These are phyloP conservation scores for Saccharomyces uvarum DNA, from an alignment of 1,139 yeast species.

Conservation along the genomic window DNA sequence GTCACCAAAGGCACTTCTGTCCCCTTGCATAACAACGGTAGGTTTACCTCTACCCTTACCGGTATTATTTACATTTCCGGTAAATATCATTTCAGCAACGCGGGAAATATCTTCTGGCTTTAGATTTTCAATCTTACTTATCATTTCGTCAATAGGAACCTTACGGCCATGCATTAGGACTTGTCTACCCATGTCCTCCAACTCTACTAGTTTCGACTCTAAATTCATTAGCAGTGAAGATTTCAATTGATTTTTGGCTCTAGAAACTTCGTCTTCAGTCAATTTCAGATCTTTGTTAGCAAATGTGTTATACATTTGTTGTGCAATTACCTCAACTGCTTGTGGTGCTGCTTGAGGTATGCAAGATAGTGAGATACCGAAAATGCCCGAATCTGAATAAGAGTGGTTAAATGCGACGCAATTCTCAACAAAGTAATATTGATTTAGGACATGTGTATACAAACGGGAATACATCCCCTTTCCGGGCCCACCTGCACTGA, in stretches of 20 bases:
- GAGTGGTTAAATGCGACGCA: slow-evolving; percentile 86
- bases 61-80: slow-evolving; percentile 49
- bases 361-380: slow-evolving; percentile 82
- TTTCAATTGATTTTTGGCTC: slow-evolving; percentile 89
- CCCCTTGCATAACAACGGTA: slow-evolving; percentile 83
- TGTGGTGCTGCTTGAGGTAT: slow-evolving; percentile 81
- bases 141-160: slow-evolving; percentile 79
- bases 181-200: slow-evolving; percentile 94
- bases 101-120: slow-evolving; percentile 59
- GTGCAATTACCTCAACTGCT: slow-evolving; percentile 71
- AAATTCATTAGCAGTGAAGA: slow-evolving; percentile 89
- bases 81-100: slow-evolving; percentile 70
- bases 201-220: slow-evolving; percentile 82
- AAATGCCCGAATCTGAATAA: slow-evolving; percentile 81
- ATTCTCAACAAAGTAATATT: slow-evolving; percentile 84
- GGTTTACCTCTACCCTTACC: slow-evolving; percentile 58
- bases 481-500: slow-evolving; percentile 99
- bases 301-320: slow-evolving; percentile 62
- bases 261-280: slow-evolving; percentile 60
- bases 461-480: slow-evolving; percentile 96
- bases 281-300: slow-evolving; percentile 48
- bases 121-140: slow-evolving; percentile 60
- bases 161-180: slow-evolving; percentile 75
- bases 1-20: slow-evolving; percentile 79
- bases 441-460: slow-evolving; percentile 84